These are phyloP conservation scores for Salvia miltiorrhiza DNA, from an alignment of 257 asterid genomes.

Conservation along the genomic window DNA sequence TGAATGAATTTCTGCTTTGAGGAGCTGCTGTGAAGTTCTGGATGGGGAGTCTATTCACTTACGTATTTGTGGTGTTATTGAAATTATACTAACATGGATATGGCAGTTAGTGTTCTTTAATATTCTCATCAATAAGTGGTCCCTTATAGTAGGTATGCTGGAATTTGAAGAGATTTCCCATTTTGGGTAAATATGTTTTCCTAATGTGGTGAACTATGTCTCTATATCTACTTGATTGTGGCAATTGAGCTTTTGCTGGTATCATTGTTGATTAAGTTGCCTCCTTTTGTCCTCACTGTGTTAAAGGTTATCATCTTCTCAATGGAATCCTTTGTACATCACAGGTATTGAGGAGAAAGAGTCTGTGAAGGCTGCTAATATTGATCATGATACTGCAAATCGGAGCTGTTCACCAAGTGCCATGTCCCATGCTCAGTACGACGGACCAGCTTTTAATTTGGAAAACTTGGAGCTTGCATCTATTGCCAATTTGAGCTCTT, in stretches of 20 bases:
- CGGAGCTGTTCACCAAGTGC: constrained; percentile 50
- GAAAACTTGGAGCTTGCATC: constrained; percentile 64
- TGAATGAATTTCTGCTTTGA: background rate
- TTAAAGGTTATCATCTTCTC: constrained; percentile 9
- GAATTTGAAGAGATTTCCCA: background rate
- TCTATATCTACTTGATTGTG: background rate
- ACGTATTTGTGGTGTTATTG: background rate
- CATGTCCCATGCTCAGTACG: constrained; percentile 42
- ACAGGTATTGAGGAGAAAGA: constrained; percentile 81
- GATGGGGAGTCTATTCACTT: background rate
- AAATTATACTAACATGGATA: background rate
- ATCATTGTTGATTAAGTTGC: constrained; percentile 5
- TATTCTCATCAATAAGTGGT: background rate
- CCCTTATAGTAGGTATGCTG: background rate
- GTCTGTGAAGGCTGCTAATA: constrained; percentile 37
- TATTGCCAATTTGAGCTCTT: constrained; percentile 56
- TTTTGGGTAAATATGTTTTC: background rate
- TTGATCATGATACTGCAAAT: constrained; percentile 40
- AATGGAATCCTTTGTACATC: constrained; percentile 16
- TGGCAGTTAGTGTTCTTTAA: background rate
- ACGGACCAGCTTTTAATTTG: constrained; percentile 55
- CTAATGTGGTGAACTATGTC: background rate
- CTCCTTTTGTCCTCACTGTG: background rate
- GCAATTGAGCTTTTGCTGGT: constrained; percentile 3
- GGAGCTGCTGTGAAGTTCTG: background rate